Conservation (phyloP, 2,329 filamentous ascomycete species). For the Cercospora berteroae region DNA sequence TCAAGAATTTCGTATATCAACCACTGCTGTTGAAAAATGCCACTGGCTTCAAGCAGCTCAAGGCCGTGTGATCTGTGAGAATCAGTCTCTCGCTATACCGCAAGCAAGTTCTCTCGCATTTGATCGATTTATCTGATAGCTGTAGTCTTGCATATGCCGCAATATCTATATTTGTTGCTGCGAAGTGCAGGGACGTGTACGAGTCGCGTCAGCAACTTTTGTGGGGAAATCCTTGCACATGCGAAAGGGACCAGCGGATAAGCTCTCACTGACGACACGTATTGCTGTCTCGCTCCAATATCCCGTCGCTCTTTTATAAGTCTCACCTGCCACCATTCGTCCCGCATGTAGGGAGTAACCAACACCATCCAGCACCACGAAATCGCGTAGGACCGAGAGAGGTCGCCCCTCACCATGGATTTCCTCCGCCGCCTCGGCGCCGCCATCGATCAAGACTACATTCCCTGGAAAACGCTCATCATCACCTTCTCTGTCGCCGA, state of each 20-base stretch:
- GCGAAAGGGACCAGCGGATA: neutral
- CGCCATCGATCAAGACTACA: constrained; percentile 84
- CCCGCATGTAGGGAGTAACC: neutral
- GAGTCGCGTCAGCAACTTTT: neutral
- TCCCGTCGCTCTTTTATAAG: neutral
- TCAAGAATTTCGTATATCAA: too few species aligned
- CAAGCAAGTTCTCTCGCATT: too few species aligned
- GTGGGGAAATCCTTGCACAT: constrained; percentile 3
- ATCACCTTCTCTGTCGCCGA: constrained; percentile 91
- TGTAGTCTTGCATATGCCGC: neutral
- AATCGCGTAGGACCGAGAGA: neutral
- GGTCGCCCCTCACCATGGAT: constrained; percentile 31
- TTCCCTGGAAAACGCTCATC: constrained; percentile 97
- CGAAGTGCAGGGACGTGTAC: neutral
- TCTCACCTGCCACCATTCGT: neutral
- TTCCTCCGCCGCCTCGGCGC: constrained; percentile 65
- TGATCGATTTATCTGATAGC: neutral
- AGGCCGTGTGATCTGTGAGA: too few species aligned
- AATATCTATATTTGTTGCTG: neutral
- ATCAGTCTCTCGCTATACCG: too few species aligned
- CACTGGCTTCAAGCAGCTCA: too few species aligned
- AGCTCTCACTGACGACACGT: constrained; percentile 5
- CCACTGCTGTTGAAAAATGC: too few species aligned
- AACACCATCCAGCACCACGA: neutral
- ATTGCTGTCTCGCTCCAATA: neutral